Evolutionary conservation across 129 eudicot species (phyloP).

Genomic region (Arctium minus): DNA sequence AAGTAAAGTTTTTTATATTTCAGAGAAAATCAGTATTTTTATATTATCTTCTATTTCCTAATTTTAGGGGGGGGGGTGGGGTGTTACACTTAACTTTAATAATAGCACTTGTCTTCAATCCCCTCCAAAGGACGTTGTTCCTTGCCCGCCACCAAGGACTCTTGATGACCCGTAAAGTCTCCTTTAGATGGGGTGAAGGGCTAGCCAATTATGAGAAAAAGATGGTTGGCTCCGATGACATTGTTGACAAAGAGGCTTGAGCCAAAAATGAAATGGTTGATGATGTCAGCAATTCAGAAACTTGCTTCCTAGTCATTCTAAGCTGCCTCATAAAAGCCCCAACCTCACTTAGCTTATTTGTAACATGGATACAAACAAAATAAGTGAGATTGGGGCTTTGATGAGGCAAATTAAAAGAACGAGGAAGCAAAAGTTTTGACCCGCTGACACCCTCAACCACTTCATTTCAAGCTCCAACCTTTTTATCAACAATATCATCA

Average conservation of each 20-base stretch:
- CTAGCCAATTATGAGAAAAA: constrained; percentile 93
- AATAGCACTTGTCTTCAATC: constrained; percentile 34
- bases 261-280: constrained; percentile 19
- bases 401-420: constrained; percentile 25
- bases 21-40: too few species aligned
- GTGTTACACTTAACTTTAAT: background rate
- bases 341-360: too few species aligned
- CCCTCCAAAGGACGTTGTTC: constrained; percentile 46
- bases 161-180: constrained; percentile 62
- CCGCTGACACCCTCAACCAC: constrained; percentile 22
- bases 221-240: constrained; percentile 70
- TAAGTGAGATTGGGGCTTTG: constrained; percentile 48
- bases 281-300: constrained; percentile 40
- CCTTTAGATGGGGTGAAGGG: constrained; percentile 97
- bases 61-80: too few species aligned
- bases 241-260: constrained; percentile 36
- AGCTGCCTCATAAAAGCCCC: too few species aligned
- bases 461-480: constrained; percentile 29
- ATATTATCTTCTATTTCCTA: too few species aligned
- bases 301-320: background rate
- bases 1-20: too few species aligned
- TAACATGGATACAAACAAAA: too few species aligned
- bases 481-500: constrained; percentile 50
- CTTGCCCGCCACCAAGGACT: constrained; percentile 39
- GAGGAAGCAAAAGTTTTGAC: constrained; percentile 37